Percentiles rank a stretch among this genome's conserved stretches.
Evolutionary conservation across 306 rosid genomes (phyloP).

Genomic region (Acacia crassicarpa): DNA sequence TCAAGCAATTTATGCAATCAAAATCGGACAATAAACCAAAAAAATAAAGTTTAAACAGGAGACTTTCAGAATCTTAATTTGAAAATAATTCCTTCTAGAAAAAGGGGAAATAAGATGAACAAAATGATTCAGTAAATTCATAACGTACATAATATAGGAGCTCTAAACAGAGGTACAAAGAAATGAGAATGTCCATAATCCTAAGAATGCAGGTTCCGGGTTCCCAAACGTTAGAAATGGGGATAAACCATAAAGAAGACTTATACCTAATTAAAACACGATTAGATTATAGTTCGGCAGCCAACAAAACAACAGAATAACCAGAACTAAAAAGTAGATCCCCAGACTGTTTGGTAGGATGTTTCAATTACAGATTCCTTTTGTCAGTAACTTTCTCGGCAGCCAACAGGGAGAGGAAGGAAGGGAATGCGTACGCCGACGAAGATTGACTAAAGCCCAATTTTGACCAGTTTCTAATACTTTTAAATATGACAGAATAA

Average conservation of each 20-base stretch:
- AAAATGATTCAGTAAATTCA: background rate
- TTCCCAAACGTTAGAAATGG: constrained; percentile 14
- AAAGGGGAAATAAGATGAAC: constrained; percentile 1
- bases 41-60: background rate
- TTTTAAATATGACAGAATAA: constrained; percentile 21
- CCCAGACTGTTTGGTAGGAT: constrained; percentile 16
- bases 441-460: background rate
- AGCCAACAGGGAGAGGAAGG: constrained; percentile 21
- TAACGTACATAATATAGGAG: constrained; percentile 39
- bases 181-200: constrained; percentile 36
- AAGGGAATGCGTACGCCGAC: constrained; percentile 19
- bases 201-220: constrained; percentile 30
- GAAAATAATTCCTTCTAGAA: background rate
- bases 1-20: constrained; percentile 16
- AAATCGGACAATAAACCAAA: background rate
- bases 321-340: background rate
- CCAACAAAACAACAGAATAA: constrained; percentile 23
- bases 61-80: background rate
- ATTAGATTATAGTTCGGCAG: constrained; percentile 21
- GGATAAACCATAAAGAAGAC: constrained; percentile 7
- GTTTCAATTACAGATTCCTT: background rate
- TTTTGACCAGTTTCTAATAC: constrained; percentile 27
- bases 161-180: constrained; percentile 32
- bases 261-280: constrained; percentile 13
- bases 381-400: constrained; percentile 33